Percentiles rank a stretch among this genome's conserved stretches.
Evolutionary conservation across 106 monocot species (phyloP).

Genomic region (Apostasia ramifera): DNA sequence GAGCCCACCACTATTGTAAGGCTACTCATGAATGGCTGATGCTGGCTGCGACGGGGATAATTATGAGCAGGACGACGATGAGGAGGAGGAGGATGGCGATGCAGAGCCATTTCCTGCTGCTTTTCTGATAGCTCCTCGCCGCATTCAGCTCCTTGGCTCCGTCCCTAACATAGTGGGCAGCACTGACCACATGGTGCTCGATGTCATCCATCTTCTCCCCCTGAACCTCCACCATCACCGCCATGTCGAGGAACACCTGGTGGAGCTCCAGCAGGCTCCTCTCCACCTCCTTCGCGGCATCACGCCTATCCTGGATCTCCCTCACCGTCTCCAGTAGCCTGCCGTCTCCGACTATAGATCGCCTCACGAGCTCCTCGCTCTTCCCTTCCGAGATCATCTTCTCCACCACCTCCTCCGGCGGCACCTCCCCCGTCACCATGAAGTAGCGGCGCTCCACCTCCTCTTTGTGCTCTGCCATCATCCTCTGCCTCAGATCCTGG

Average conservation of each 20-base stretch:
- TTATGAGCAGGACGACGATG: constrained; percentile 25
- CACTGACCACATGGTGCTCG: constrained; percentile 57
- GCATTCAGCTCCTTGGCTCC: constrained; percentile 40
- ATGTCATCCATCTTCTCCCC: constrained; percentile 79
- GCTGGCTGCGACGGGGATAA: constrained; percentile 37
- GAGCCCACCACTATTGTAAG: too few species aligned
- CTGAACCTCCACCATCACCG: constrained; percentile 70
- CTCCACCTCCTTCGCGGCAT: constrained; percentile 59
- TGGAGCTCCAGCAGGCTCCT: constrained; percentile 69
- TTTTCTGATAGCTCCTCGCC: constrained; percentile 36
- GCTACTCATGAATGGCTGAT: constrained; percentile 19
- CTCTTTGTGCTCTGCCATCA: constrained; percentile 42
- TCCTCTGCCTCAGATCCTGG: constrained; percentile 6
- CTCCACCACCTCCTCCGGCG: too few species aligned
- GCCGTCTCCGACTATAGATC: neutral
- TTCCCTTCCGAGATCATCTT: too few species aligned
- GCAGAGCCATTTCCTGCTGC: constrained; percentile 42
- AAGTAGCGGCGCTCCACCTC: constrained; percentile 53
- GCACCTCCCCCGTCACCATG: constrained; percentile 46
- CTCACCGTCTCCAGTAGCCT: constrained; percentile 28
- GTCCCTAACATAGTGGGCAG: constrained; percentile 43
- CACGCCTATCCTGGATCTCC: constrained; percentile 66
- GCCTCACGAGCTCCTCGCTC: neutral
- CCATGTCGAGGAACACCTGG: constrained; percentile 88
- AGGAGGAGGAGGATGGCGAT: constrained; percentile 38